These are phyloP conservation scores for Phytophthora cryptogea DNA, from an alignment of 352 stramenopile species.

Conservation along the genomic window DNA sequence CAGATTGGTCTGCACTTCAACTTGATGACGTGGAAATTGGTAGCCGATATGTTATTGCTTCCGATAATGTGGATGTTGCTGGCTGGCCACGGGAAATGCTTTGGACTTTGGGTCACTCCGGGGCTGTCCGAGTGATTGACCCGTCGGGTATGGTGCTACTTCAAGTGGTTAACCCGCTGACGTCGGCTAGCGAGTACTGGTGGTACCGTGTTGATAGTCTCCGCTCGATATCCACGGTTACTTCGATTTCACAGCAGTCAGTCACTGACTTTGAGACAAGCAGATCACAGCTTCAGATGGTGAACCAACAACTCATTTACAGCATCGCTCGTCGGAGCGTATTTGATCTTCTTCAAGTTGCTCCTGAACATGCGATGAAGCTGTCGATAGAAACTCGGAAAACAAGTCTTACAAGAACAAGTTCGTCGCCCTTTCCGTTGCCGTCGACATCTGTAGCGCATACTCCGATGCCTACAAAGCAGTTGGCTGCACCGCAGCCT, in stretches of 20 bases:
- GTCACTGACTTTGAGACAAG: constrained; percentile 49
- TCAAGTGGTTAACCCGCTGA: constrained; percentile 60
- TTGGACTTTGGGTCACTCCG: constrained; percentile 69
- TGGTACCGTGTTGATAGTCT: constrained; percentile 74
- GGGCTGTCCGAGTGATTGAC: constrained; percentile 52
- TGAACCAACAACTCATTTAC: constrained; percentile 58
- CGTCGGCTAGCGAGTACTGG: constrained; percentile 60
- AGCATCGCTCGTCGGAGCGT: constrained; percentile 62
- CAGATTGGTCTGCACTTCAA: constrained; percentile 76
- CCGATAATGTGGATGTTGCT: constrained; percentile 34
- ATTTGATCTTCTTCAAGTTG: constrained; percentile 62
- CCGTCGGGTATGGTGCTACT: constrained; percentile 64
- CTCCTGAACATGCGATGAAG: constrained; percentile 65
- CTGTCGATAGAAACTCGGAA: constrained; percentile 45
- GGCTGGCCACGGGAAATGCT: constrained; percentile 59
- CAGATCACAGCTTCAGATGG: constrained; percentile 34
- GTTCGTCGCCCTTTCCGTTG: constrained; percentile 34
- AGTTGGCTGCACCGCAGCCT: constrained; percentile 10
- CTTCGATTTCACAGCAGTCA: constrained; percentile 41
- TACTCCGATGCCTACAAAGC: constrained; percentile 3
- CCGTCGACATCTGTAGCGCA: constrained; percentile 11
- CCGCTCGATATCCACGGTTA: constrained; percentile 17
- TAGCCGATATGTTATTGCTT: constrained; percentile 53
- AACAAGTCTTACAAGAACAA: constrained; percentile 29
- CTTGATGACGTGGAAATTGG: constrained; percentile 80